Base-by-base conservation (phyloP, 441 rosid species). In the Mallotus japonicus region DNA sequence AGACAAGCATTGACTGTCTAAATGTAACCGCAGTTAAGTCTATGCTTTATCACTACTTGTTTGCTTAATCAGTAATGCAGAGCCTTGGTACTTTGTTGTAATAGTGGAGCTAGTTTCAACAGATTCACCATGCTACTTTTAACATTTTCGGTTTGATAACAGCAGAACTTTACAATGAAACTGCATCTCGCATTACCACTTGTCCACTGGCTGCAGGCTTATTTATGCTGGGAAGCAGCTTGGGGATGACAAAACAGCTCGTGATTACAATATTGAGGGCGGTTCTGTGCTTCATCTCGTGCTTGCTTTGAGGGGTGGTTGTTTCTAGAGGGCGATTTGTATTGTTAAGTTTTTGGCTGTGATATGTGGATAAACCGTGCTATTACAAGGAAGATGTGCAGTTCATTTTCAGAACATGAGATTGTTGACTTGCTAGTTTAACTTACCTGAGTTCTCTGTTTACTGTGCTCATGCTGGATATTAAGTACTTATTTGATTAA, bases 271-370 rank as follows among this genome's bases (percentile, higher is more conserved):
- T 69, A 89, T 92, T 6, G 97, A 92, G 77, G 98, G 99, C 50
- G 99, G 98, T 49, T 92, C 99, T 14, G 99, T 92, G 77, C 99
- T 95, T 72, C 98, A 95, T 85, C 90, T 92, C 53, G 99, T 95
- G 75, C 95, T 95, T 78, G 98, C 99, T 16, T 82, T 91, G 73
- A 88, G 98, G 83, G 97, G 97, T 55, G 97, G 99, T 20, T 28
- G 58, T 62, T 75, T 49, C 57, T 83, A 75, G 65, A 65, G 32
- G 11, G 20, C 22, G 22, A 28, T 54, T 49, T 49, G 9, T 46
- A 17, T 20, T n/a, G 8, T 50, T 67, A 59, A 56, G 60, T 54
- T 17, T 63, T 42, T 64, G 61, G 8, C 32, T 69, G 64, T 62
- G 71, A 65, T 24, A 53, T 20, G 22, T 40, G 72, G 77, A 66